Base-by-base conservation (phyloP, 2,329 filamentous ascomycete genomes). In the Macrophomina phaseolina region DNA sequence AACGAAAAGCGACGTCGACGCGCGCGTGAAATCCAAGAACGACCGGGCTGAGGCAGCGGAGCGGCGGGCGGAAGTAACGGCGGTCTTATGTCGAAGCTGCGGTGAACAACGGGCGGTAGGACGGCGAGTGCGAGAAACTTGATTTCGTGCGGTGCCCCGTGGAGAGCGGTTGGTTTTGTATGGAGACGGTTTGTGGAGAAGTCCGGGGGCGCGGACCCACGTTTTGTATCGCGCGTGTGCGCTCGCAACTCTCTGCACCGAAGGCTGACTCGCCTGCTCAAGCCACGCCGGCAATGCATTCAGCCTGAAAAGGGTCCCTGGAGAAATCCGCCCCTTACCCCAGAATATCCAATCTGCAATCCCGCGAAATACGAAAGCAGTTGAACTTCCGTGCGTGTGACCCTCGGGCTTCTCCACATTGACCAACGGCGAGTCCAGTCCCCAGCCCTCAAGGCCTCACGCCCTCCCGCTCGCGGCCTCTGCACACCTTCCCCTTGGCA, bases 211-310 rank as follows among this genome's bases (percentile, higher is more conserved):
- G 58, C 58, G 58, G 45, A 62, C 49, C 56, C 23, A 28, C 58
- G 38, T 62, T 62, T 49, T 49, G 42, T 38, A 34, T 48, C 40
- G 40, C 56, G 30, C 32, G 38, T 40, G 56, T 23, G 55, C 38
- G 36, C 40, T 62, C 58, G 58, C 58, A 62, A 49, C 58, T 5
- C 58, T 62, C 58, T 62, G n/a, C 58, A 62, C 58, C 58, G 58
- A 62, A 28, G 58, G 56, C 56, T 61, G 56, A 61, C 56, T 61
- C 56, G 42, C 56, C 56, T 40, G 18, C 40, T 38, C 30, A 48
- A 62, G 58, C 58, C 58, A 62, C 58, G 5, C n/a, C 58, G 58
- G 58, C 16, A 49, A 36, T 49, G 42, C 18, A 16, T 62, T 62
- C 58, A 62, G 58, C 58, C 58, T 62, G 58, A 49, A 62, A 49